Evolutionary conservation across 2,329 filamentous ascomycete genomes (phyloP), one percentile per base, ranked within the genome.

Genomic region (Colletotrichum falcatum): DNA sequence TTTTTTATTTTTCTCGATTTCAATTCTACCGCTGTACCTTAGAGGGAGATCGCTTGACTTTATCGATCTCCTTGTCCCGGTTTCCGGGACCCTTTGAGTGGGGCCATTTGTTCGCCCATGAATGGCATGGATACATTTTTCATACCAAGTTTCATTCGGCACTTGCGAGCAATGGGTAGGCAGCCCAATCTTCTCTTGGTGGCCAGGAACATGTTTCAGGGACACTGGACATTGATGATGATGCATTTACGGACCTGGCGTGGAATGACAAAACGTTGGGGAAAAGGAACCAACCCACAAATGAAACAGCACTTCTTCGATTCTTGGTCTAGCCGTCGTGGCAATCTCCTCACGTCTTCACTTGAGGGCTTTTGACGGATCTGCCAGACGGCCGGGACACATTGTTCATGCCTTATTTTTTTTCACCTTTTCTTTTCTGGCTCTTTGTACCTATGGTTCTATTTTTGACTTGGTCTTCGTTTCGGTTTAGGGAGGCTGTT

Each of bases 1-100:
- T 44, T 20, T 20, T 20, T 14, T 20, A 8, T 20, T 14, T 42
- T 65, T 62, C 68, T 6, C 75, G n/a, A n/a, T n/a, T 80, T 78
- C 76, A 72, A 76, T 80, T 79, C 76, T 79, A 74, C 74, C 70
- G 51, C 73, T 81, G 78, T 80, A 81, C 74, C 75, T 79, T 80
- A 77, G 76, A 77, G 73, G 72, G 75, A 68, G 68, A 70, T 70
- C 64, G 59, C 68, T 70, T 70, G 53, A 74, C 68, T 77, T 79
- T 77, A 73, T 77, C 77, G 75, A 80, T 77, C 73, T 76, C 78
- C 75, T 64, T 26, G 65, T 71, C 59, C 51, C 62, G 37, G n/a
- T 37, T 37, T 44, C 51, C 6, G 66, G 66, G 54, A 67, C 70
- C 49, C 53, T 71, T 72, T 65, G 70, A 72, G 63, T 63, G 64